A percentile compares a stretch with the other conserved stretches of the same genome.
phyloP scores from a whole-genome alignment of 305 asterid species.

The Solanum hybrid region DNA sequence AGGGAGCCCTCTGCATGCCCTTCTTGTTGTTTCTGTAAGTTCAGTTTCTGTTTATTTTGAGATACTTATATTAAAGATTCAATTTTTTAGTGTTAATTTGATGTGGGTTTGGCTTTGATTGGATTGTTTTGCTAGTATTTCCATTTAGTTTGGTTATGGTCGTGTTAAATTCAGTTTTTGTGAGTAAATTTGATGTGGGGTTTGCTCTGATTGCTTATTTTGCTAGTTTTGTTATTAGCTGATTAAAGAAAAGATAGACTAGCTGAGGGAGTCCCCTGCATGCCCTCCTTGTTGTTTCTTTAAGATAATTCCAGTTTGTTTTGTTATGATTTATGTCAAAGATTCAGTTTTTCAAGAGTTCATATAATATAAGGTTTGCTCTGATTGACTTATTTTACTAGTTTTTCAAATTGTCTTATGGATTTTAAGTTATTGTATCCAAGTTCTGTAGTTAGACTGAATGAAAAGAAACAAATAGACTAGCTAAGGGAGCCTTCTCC shows the following conservation, averaged over 20 bases:
- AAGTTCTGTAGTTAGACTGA: background rate
- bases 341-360: background rate
- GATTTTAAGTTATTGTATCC: background rate
- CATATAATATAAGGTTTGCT: background rate
- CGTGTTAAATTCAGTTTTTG: too few species aligned
- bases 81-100: background rate
- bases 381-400: background rate
- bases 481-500: conserved; percentile 52
- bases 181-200: too few species aligned
- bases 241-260: conserved; percentile 11
- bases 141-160: background rate
- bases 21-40: conserved; percentile 31
- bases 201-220: too few species aligned
- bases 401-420: background rate
- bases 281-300: background rate
- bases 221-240: background rate
- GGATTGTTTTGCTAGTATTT: background rate
- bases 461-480: conserved; percentile 7
- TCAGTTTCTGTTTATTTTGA: conserved; percentile 1
- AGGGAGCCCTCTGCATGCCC: conserved; percentile 54
- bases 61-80: background rate
- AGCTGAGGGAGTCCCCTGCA: conserved; percentile 32
- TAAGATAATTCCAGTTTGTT: background rate
- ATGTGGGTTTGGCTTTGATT: background rate
- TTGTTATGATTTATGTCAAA: background rate